Conservation (phyloP, 352 stramenopile genomes). For the Lagenidium giganteum region DNA sequence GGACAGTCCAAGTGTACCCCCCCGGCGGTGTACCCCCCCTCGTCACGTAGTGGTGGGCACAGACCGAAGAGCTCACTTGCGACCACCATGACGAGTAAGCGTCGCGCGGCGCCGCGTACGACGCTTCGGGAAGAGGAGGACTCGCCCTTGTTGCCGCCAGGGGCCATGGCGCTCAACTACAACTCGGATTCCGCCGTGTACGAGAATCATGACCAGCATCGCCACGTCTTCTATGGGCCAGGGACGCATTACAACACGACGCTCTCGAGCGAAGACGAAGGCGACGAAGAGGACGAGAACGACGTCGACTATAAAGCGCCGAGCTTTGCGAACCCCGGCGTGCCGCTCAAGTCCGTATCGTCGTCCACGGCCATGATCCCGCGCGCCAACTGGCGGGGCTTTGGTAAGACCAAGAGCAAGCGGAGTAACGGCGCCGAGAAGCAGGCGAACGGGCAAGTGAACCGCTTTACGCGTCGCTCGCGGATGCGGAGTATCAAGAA, state of each 20-base stretch:
- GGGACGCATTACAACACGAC: constrained; percentile 48
- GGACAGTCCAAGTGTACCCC: too few species aligned
- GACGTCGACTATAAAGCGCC: constrained; percentile 17
- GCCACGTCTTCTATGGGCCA: constrained; percentile 51
- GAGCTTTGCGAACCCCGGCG: constrained; percentile 5
- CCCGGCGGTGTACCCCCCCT: too few species aligned
- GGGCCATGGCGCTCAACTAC: constrained; percentile 66
- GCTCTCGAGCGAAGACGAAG: constrained; percentile 32
- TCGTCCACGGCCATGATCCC: constrained; percentile 23
- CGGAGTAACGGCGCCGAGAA: constrained; percentile 13
- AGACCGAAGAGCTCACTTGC: too few species aligned
- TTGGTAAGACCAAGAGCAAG: constrained; percentile 48
- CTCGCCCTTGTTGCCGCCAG: constrained; percentile 45
- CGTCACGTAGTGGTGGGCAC: too few species aligned
- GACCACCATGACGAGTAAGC: too few species aligned
- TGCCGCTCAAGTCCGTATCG: constrained; percentile 5
- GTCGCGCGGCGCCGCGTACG: constrained; percentile 14
- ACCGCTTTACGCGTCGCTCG: constrained; percentile 70
- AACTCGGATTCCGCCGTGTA: constrained; percentile 85
- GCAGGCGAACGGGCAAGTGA: constrained; percentile 29
- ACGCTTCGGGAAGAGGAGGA: constrained; percentile 20
- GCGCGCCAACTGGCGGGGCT: constrained; percentile 50
- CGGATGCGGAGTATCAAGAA: constrained; percentile 85
- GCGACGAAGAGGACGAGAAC: constrained; percentile 28
- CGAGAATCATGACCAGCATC: constrained; percentile 43